Base-by-base conservation (phyloP, 2,329 filamentous ascomycete genomes). In the Alternaria arbusti region DNA sequence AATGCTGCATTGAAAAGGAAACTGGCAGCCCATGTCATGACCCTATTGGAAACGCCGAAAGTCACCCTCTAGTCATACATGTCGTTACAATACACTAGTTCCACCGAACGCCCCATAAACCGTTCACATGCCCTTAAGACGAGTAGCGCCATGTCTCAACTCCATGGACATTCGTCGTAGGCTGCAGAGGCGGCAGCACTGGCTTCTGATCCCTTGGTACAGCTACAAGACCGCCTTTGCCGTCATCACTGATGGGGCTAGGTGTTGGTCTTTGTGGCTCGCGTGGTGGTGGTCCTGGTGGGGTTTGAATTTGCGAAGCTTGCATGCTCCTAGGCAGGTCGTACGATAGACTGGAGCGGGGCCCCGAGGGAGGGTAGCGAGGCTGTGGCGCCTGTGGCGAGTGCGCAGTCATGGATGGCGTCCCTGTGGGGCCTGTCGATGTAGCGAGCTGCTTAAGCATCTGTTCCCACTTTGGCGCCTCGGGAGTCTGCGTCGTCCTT, bases 121-220 rank as follows among this genome's bases (percentile, higher is more conserved):
- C 36, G 36, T 17, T 22, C 51, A 10, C 30, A 40, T 36, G 7
- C 28, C 20, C n/a, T 32, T 51, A 63, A 15, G 58, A 56, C 5
- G 65, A 63, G 43, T 73, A 79, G 32, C 75, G 68, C 76, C 76
- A 79, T 13, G 76, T 79, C 66, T 79, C 77, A 8, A 58, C 77
- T 9, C 70, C 66, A 44, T 74, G 75, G 15, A 70, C 52, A 45
- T 67, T 57, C 10, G 44, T 36, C 32, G 57, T 52, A 22, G 56
- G 17, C 45, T 70, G 66, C 13, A 60, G 56, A 10, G 57, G 46
- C 17, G 60, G 36, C 3, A 63, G 59, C 23, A 44, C 51, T 15
- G 63, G n/a, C 45, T 66, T 64, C 13, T 54, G 20, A 43, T 66
- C 49, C 13, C 61, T 49, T 23, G 69, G 32, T 13, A 54, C 61